Evolutionary conservation across 192 early-diverging fungal species (phyloP).

Genomic region (Backusella australiensis): DNA sequence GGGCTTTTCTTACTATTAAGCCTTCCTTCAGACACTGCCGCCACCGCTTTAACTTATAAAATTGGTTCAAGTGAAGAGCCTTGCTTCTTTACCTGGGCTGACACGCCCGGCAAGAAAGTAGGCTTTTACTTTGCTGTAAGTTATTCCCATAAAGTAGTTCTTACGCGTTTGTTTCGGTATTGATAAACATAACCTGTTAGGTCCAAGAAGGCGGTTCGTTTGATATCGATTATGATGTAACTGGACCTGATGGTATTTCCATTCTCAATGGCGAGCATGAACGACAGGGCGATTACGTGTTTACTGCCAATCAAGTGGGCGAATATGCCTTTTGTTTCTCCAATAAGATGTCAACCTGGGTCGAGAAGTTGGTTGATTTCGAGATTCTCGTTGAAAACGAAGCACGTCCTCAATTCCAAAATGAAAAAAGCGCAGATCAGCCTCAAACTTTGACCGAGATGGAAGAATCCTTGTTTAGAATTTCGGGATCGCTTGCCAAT

Average conservation of each 20-base stretch:
- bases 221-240: slow-evolving; percentile 93
- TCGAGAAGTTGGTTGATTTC: slow-evolving; percentile 94
- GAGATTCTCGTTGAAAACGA: slow-evolving; percentile 94
- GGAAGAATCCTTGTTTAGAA: slow-evolving; percentile 58
- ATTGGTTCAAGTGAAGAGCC: slow-evolving; percentile 88
- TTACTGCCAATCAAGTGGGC: slow-evolving; percentile 80
- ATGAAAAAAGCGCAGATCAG: slow-evolving; percentile 49
- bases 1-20: neutral
- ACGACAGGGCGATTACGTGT: slow-evolving; percentile 94
- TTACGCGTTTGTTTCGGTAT: neutral
- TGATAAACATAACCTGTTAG: slow-evolving; percentile 36
- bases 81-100: slow-evolving; percentile 86
- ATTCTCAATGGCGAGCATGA: slow-evolving; percentile 81
- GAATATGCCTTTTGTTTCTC: slow-evolving; percentile 98
- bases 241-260: slow-evolving; percentile 65
- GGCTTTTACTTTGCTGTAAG: slow-evolving; percentile 96
- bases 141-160: neutral
- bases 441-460: slow-evolving; percentile 43
- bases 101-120: slow-evolving; percentile 81
- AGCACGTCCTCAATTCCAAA: slow-evolving; percentile 45
- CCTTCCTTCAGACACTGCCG: neutral
- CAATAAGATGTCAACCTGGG: slow-evolving; percentile 92
- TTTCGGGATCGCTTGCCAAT: slow-evolving; percentile 61
- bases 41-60: slow-evolving; percentile 70
- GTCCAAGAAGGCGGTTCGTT: slow-evolving; percentile 96